Conservation (phyloP, 2,329 filamentous ascomycete species). For the Cadophora luteo-olivacea region DNA sequence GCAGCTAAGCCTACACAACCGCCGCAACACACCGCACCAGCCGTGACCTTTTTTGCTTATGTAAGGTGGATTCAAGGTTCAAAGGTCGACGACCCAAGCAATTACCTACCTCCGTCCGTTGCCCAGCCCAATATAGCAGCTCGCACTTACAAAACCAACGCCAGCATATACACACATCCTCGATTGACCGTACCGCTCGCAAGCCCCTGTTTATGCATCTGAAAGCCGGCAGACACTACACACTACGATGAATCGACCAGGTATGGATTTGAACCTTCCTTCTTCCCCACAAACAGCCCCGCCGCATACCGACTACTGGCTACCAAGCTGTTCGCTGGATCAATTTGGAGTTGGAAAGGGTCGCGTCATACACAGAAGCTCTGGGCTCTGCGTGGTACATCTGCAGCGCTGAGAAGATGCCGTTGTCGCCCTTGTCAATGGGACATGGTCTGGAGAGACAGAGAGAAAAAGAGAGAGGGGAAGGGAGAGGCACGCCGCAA, state of each 20-base stretch:
- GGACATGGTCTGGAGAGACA: neutral
- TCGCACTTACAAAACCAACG: neutral
- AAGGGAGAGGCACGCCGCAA: neutral
- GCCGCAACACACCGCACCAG: no score
- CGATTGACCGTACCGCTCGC: neutral
- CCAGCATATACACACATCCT: neutral
- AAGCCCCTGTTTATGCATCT: neutral
- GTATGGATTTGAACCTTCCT: constrained; percentile 40
- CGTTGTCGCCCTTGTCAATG: neutral
- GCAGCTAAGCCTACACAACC: no score
- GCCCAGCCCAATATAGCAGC: neutral
- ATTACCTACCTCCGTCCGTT: neutral
- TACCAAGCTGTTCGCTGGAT: constrained; percentile 3
- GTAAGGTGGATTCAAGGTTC: neutral
- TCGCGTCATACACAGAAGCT: neutral
- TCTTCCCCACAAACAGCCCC: constrained; percentile 39
- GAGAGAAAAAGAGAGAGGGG: no score
- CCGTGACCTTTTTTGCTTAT: neutral
- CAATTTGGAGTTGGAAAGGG: neutral
- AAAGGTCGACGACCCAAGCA: neutral
- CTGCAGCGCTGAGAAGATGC: neutral
- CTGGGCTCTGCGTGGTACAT: neutral
- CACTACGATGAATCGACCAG: constrained; percentile 45
- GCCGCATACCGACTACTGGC: constrained; percentile 29
- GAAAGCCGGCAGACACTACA: constrained; percentile 6